These are phyloP conservation scores for Kockovaella imperatae DNA, from an alignment of 768 basidiomycete genomes.

Conservation along the genomic window DNA sequence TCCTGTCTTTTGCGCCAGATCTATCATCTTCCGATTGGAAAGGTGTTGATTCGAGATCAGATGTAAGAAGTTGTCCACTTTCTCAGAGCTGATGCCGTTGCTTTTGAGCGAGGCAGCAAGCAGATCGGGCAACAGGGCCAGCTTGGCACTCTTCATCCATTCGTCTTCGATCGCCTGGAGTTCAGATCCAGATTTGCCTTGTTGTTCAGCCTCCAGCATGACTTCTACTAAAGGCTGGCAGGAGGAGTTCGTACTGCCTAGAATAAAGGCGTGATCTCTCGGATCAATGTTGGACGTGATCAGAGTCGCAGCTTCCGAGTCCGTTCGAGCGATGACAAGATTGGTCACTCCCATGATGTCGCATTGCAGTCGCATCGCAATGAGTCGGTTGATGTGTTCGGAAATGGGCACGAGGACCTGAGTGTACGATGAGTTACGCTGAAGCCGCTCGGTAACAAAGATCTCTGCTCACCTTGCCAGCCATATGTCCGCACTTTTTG, in stretches of 20 bases:
- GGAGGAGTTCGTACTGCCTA: slow-evolving; percentile 73
- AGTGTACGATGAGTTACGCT: slow-evolving; percentile 42
- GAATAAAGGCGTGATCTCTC: slow-evolving; percentile 95
- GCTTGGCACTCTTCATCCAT: slow-evolving; percentile 70
- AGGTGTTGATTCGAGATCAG: slow-evolving; percentile 52
- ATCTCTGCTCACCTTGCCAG: slow-evolving; percentile 39
- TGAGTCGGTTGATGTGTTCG: slow-evolving; percentile 96
- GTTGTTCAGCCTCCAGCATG: slow-evolving; percentile 76
- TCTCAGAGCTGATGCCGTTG: slow-evolving; percentile 50
- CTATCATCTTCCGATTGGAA: slow-evolving; percentile 62
- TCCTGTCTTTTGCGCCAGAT: slow-evolving; percentile 69
- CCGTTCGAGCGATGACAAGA: slow-evolving; percentile 84
- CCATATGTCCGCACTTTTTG: slow-evolving; percentile 62
- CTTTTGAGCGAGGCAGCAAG: slow-evolving; percentile 56
- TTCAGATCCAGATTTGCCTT: slow-evolving; percentile 68
- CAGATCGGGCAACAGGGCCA: slow-evolving; percentile 67
- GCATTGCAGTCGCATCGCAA: slow-evolving; percentile 93
- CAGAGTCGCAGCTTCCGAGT: slow-evolving; percentile 94
- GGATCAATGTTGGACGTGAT: slow-evolving; percentile 94
- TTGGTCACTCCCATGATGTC: slow-evolving; percentile 98
- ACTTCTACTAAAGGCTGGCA: slow-evolving; percentile 62
- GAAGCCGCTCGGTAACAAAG: slow-evolving; percentile 51
- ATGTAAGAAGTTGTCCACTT: slow-evolving; percentile 59
- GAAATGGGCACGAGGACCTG: slow-evolving; percentile 95
- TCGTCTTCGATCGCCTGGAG: slow-evolving; percentile 78